phyloP scores from a whole-genome alignment of 495 filamentous ascomycete genomes.

The Trichocladium antarcticum region DNA sequence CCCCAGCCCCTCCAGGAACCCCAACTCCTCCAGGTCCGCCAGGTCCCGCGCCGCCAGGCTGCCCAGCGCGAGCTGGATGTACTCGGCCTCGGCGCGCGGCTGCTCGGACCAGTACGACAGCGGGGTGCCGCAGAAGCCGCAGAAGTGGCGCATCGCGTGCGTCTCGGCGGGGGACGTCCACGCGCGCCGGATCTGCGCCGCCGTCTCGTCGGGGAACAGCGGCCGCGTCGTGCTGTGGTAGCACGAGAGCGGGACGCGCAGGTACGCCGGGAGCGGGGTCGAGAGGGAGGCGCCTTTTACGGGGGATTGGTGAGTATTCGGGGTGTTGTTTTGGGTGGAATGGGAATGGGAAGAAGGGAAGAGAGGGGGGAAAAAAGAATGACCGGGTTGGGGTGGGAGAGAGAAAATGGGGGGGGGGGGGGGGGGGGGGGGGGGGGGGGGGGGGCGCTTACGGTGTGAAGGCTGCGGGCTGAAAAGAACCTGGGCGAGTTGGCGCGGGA shows the following conservation, averaged over 20 bases:
- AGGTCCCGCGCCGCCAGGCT: conserved; percentile 57
- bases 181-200: conserved; percentile 54
- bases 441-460: conserved; percentile 47
- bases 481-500: conserved; percentile 33
- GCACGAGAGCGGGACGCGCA: conserved; percentile 68
- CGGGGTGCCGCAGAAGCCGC: conserved; percentile 79
- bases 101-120: conserved; percentile 70
- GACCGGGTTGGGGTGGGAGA: too few species aligned
- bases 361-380: too few species aligned
- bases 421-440: too few species aligned
- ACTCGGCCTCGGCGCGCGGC: conserved; percentile 56
- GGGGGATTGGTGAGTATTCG: conserved; percentile 1
- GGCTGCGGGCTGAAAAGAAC: conserved; percentile 59
- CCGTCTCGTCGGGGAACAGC: conserved; percentile 69
- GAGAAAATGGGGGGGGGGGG: too few species aligned
- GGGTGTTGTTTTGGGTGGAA: not conserved
- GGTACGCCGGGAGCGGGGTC: conserved; percentile 61
- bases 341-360: too few species aligned
- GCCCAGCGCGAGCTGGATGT: conserved; percentile 62
- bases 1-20: conserved; percentile 25
- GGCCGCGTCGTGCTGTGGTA: conserved; percentile 60
- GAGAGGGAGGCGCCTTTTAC: conserved; percentile 51
- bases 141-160: conserved; percentile 62
- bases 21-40: conserved; percentile 54
- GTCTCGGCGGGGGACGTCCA: conserved; percentile 36